Evolutionary conservation across 2,329 filamentous ascomycete genomes (phyloP).

Genomic region (Cordyceps farinosa): DNA sequence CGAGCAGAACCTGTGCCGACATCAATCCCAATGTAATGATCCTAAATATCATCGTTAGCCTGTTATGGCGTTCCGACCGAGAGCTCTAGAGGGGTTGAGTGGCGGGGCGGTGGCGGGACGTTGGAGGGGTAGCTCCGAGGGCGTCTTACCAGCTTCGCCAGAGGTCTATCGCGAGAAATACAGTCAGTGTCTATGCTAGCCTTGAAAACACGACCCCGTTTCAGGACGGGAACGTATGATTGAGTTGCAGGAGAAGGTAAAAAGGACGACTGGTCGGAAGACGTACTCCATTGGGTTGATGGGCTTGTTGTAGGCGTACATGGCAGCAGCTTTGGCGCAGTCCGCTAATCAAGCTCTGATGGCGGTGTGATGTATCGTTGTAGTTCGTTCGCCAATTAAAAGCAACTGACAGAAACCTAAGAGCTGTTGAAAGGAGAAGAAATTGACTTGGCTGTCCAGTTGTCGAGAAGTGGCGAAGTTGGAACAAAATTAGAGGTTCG

Average conservation of each 20-base stretch:
- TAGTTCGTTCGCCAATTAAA: not conserved
- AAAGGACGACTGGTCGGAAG: slow-evolving; percentile 7
- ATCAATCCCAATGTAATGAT: slow-evolving; percentile 80
- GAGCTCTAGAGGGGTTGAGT: not conserved
- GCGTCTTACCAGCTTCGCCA: slow-evolving; percentile 14
- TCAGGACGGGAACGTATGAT: slow-evolving; percentile 10
- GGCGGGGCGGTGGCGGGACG: not conserved
- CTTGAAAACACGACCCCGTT: slow-evolving; percentile 11
- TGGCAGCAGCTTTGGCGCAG: slow-evolving; percentile 19
- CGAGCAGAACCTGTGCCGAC: slow-evolving; percentile 94
- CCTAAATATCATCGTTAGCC: slow-evolving; percentile 31
- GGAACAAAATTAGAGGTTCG: not conserved
- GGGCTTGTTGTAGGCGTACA: slow-evolving; percentile 37
- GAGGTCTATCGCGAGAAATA: slow-evolving; percentile 8
- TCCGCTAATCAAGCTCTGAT: no score
- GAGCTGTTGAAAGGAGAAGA: not conserved
- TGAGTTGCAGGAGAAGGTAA: slow-evolving; percentile 2
- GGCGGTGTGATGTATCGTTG: not conserved
- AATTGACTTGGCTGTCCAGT: not conserved
- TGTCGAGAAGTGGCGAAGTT: not conserved
- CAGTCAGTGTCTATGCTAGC: not conserved
- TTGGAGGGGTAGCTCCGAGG: slow-evolving; percentile 10
- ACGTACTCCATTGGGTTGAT: slow-evolving; percentile 39
- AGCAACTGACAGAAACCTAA: not conserved
- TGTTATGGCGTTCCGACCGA: not conserved